These are phyloP conservation scores for Amylocarpus encephaloides DNA, from an alignment of 2,329 filamentous ascomycete genomes.

Conservation along the genomic window DNA sequence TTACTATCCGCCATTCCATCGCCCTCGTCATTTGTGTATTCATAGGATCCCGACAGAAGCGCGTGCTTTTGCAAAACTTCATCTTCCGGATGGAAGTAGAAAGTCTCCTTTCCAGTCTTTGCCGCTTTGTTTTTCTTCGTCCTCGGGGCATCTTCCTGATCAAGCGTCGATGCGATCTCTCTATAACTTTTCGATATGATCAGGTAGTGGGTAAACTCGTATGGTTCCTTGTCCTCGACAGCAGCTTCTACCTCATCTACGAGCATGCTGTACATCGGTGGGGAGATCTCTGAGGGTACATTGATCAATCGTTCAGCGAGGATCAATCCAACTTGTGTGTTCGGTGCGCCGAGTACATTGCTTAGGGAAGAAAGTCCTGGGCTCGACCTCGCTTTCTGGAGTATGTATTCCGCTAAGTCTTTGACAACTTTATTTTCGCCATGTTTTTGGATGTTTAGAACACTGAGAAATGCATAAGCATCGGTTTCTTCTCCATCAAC, in stretches of 20 bases:
- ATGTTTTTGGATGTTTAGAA: conserved; percentile 76
- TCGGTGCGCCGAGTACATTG: conserved; percentile 46
- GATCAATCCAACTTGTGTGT: conserved; percentile 69
- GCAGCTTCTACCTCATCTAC: conserved; percentile 86
- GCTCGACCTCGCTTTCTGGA: conserved; percentile 44
- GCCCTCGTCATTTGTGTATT: conserved; percentile 71
- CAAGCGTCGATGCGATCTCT: conserved; percentile 76
- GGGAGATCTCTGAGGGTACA: conserved; percentile 87
- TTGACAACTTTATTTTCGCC: conserved; percentile 67
- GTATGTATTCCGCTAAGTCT: conserved; percentile 65
- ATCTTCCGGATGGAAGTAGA: conserved; percentile 95
- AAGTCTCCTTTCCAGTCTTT: conserved; percentile 55
- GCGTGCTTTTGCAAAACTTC: conserved; percentile 79
- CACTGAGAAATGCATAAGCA: conserved; percentile 86
- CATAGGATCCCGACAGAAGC: conserved; percentile 60
- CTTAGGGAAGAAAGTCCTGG: conserved; percentile 50
- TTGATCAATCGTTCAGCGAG: conserved; percentile 94
- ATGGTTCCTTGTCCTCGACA: conserved; percentile 84
- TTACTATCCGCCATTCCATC: conserved; percentile 84
- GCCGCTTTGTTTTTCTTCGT: conserved; percentile 63
- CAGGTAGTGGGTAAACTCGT: conserved; percentile 88
- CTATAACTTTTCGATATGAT: conserved; percentile 88
- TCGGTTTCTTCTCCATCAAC: conserved; percentile 92
- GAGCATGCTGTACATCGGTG: conserved; percentile 92
- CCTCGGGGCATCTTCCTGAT: conserved; percentile 55